Evolutionary conservation across 176 grass and related monocot genomes (phyloP).

Genomic region (Eleusine coracana): DNA sequence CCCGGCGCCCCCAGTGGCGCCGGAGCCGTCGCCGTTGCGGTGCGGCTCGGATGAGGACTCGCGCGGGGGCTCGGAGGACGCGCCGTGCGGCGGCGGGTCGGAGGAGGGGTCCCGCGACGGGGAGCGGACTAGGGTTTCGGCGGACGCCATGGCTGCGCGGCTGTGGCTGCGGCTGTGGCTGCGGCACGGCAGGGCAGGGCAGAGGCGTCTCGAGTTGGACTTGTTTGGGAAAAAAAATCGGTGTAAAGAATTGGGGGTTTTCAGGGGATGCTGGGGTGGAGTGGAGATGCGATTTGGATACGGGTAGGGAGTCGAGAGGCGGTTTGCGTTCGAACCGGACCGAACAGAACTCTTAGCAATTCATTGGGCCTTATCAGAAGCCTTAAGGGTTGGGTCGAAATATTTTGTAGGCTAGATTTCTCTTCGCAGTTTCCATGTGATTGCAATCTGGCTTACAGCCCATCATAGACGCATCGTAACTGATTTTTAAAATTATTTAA

Average conservation of each 20-base stretch:
- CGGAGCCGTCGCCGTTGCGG: constrained; percentile 22
- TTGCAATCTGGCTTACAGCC: background rate
- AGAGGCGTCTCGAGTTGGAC: constrained; percentile 22
- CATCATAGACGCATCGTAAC: too few relatives aligned
- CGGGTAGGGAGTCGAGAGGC: background rate
- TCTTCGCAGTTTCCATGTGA: background rate
- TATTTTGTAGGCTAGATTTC: background rate
- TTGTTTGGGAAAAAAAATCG: background rate
- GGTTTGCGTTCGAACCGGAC: background rate
- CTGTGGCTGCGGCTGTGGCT: too few relatives aligned
- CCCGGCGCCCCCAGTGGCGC: background rate
- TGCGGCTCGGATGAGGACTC: constrained; percentile 39
- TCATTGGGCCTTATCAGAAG: background rate
- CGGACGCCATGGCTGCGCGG: constrained; percentile 42
- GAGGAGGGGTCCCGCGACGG: constrained; percentile 43
- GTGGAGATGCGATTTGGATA: background rate
- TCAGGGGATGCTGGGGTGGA: background rate
- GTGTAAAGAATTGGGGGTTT: background rate
- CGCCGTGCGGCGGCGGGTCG: constrained; percentile 29
- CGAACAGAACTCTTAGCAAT: background rate
- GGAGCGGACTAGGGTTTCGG: constrained; percentile 59
- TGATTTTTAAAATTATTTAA: too few relatives aligned
- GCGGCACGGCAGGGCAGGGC: background rate
- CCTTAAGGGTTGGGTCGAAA: background rate
- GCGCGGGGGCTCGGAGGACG: constrained; percentile 21